Evolutionary conservation across 768 basidiomycete genomes (phyloP).

Genomic region (Serendipita sp.): DNA sequence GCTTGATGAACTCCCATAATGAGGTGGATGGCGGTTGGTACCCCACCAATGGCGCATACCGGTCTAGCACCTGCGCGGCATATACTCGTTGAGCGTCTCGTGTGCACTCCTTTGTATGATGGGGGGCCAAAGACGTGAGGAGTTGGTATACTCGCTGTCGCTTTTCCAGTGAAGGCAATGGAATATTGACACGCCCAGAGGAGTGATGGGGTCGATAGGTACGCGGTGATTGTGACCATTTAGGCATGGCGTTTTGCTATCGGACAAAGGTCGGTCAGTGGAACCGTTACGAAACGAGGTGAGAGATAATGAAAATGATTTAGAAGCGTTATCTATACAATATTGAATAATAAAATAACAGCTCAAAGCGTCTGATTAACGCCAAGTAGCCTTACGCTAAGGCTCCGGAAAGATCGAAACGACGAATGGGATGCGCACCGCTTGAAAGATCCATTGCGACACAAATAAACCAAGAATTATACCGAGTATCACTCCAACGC

Average conservation of each 20-base stretch:
- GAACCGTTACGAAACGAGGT: too few species aligned
- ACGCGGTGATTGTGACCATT: not conserved
- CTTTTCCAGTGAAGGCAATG: conserved; percentile 69
- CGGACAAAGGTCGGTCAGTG: not conserved
- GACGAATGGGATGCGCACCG: not conserved
- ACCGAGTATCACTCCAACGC: not conserved
- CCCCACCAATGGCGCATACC: conserved; percentile 74
- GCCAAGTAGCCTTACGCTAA: too few species aligned
- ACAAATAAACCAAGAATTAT: conserved; percentile 4
- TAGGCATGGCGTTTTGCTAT: not conserved
- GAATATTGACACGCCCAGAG: conserved; percentile 21
- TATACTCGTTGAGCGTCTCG: conserved; percentile 74
- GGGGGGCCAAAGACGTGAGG: conserved; percentile 71
- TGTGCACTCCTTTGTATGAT: conserved; percentile 88
- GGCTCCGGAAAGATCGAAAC: not conserved
- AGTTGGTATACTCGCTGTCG: conserved; percentile 75
- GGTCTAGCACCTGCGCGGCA: conserved; percentile 64
- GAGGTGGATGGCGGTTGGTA: conserved; percentile 42
- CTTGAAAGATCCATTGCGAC: conserved; percentile 1
- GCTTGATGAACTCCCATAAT: conserved; percentile 41
- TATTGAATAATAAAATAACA: too few species aligned
- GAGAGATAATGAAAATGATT: too few species aligned
- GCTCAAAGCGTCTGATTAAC: too few species aligned
- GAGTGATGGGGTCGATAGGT: conserved; percentile 3
- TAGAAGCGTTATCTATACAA: too few species aligned